Evolutionary conservation across 306 rosid species (phyloP), one percentile per base, ranked within the genome.

Genomic region (Alnus rubra): DNA sequence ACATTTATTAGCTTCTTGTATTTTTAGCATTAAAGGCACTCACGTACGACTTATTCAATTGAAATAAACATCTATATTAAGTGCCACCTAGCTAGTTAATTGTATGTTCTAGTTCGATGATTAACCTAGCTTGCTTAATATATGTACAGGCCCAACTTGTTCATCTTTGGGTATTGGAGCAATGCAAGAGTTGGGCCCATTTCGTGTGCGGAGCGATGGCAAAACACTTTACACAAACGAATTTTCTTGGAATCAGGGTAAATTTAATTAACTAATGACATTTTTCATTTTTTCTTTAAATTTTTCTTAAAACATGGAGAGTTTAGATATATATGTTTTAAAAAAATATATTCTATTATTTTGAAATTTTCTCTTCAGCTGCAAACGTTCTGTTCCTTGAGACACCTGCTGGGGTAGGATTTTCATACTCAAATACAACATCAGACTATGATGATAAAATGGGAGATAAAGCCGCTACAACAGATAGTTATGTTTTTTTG

Each of bases 121-220:
- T 53, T 53, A 53, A 53, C 58, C 19, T 35, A 23, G 28, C 28
- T 23, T 72, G 70, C 15, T 79, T 10, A 42, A 39, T 23, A 23
- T 72, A 39, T 71, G 13, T 23, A 8, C 82, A 94, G 98, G 98
- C 98, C 98, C 28, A 0, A 97, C 97, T 50, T 94, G 98, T 83
- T 94, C 98, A 7, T 94, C 98, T 51, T 85, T 94, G 28, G 97
- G 84, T 35, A 89, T 88, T 78, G 98, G 98, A 80, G 98, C 98
- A 83, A 91, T 94, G 97, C 97, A 91, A 75, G 28, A 23, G 28
- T 23, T 23, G 28, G 28, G 28, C 28, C 28, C 28, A 23, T 23
- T 23, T 23, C 28, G 98, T 92, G 79, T 86, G 92, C 4, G 98
- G 98, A 81, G 97, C 98, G 10, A 91, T 94, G 98, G 98, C 44